Evolutionary conservation across 116 monocot species (phyloP), one percentile per base, ranked within the genome.

Genomic region (Thalassia testudinum): DNA sequence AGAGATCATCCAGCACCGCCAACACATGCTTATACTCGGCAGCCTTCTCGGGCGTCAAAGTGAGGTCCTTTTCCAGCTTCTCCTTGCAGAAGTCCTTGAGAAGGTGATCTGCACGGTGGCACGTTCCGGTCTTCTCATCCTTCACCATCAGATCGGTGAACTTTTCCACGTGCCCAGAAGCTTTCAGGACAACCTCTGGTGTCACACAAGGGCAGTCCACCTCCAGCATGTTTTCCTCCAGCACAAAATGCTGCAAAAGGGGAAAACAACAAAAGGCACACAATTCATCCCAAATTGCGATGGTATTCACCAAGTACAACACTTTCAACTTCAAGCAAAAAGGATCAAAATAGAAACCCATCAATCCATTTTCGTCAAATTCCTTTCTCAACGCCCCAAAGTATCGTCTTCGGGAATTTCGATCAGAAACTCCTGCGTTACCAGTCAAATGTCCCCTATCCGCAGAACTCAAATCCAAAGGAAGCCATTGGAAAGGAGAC

Each of bases 81-180:
- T 83, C 92, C 66, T 87, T 83, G 75, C 92, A 92, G 47, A 58
- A 78, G 51, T 92, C 92, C 52, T 92, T 86, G 24, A 92, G 66
- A 56, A 92, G 67, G 45, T 92, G 92, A 54, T 92, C 92, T 1
- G 92, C 92, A 29, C 92, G 77, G 57, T 83, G 86, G 61, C 92
- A 92, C 0, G 55, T 78, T 1, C 87, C 87, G 18, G 83, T 87
- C 56, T 83, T 83, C 67, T 83, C 92, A 64, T 92, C 92, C 66
- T 86, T 87, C 27, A 92, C 92, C 92, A 92, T 92, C 1, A 92
- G 58, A 55, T 92, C 92, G 14, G 92, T 92, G 60, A 86, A 92
- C 54, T 83, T 92, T 0, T 92, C 92, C 17, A 87, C 92, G 40
- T 92, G 92, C 0, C 92, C 92, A 5, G 92, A 92, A 6, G 92